Conservation (phyloP, 2,329 filamentous ascomycete species). For the Ustilaginoidea virens region DNA sequence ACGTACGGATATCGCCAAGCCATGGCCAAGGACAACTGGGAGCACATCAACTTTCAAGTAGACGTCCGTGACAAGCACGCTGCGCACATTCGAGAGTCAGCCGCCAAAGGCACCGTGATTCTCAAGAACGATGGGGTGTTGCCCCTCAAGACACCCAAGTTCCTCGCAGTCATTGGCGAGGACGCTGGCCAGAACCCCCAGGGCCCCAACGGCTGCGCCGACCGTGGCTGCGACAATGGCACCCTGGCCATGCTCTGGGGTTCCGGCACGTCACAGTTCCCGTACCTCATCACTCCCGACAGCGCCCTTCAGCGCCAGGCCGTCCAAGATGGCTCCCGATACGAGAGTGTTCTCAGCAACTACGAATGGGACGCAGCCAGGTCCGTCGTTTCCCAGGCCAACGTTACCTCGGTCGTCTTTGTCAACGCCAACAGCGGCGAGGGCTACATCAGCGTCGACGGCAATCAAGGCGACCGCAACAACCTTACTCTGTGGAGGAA, state of each 20-base stretch:
- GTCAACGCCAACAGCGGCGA: slow-evolving; percentile 80
- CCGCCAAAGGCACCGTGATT: slow-evolving; percentile 68
- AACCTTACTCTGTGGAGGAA: slow-evolving; percentile 83
- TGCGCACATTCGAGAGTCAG: slow-evolving; percentile 57
- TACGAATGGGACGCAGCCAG: slow-evolving; percentile 46
- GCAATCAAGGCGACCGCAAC: slow-evolving; percentile 76
- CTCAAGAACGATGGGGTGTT: slow-evolving; percentile 72
- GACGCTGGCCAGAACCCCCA: slow-evolving; percentile 62
- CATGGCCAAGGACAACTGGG: slow-evolving; percentile 43
- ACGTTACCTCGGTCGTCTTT: slow-evolving; percentile 68
- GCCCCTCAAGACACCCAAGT: slow-evolving; percentile 64
- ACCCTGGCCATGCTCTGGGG: slow-evolving; percentile 69
- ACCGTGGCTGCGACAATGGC: slow-evolving; percentile 45
- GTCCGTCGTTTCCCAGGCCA: slow-evolving; percentile 42
- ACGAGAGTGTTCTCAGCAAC: slow-evolving; percentile 55
- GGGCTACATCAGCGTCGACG: slow-evolving; percentile 69
- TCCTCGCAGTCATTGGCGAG: slow-evolving; percentile 64
- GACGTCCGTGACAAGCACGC: slow-evolving; percentile 70
- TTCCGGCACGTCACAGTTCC: slow-evolving; percentile 57
- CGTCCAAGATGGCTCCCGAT: slow-evolving; percentile 37
- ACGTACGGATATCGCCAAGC: slow-evolving; percentile 57
- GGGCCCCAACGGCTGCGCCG: slow-evolving; percentile 65
- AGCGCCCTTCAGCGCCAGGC: slow-evolving; percentile 52
- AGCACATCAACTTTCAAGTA: slow-evolving; percentile 64
- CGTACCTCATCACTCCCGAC: slow-evolving; percentile 62